These are phyloP conservation scores for Fusarium illudens DNA, from an alignment of 2,329 filamentous ascomycete genomes.

Conservation along the genomic window DNA sequence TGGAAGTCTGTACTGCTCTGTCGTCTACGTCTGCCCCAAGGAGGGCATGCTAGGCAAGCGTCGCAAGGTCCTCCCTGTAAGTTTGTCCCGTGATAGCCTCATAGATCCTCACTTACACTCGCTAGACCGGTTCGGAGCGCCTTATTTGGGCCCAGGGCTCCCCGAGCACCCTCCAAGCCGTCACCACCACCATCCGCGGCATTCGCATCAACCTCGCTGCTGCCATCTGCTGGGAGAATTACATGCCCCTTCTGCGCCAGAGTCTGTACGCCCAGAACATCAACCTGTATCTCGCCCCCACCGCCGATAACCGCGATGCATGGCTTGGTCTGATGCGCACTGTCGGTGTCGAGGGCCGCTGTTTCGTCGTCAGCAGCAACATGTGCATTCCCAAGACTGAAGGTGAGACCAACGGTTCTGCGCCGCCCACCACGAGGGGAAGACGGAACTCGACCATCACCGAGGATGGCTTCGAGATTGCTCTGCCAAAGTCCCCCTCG, in stretches of 20 bases:
- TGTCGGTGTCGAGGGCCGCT: slow-evolving; percentile 80
- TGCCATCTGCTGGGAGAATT: slow-evolving; percentile 97
- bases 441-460: slow-evolving; percentile 52
- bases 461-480: slow-evolving; percentile 59
- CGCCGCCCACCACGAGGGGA: not conserved
- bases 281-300: slow-evolving; percentile 90
- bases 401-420: slow-evolving; percentile 1
- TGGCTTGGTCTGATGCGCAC: slow-evolving; percentile 88
- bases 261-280: slow-evolving; percentile 88
- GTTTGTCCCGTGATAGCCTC: slow-evolving; percentile 41
- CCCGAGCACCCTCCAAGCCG: slow-evolving; percentile 78
- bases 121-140: slow-evolving; percentile 78
- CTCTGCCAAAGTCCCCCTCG: slow-evolving; percentile 47
- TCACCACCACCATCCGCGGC: slow-evolving; percentile 81
- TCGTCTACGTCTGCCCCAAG: slow-evolving; percentile 81
- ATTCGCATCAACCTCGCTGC: slow-evolving; percentile 81
- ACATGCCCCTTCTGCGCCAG: slow-evolving; percentile 90
- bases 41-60: slow-evolving; percentile 82
- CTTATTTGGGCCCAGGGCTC: slow-evolving; percentile 90
- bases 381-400: slow-evolving; percentile 69
- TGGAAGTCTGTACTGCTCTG: slow-evolving; percentile 85
- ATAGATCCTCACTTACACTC: not conserved
- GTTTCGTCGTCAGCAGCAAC: slow-evolving; percentile 86
- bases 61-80: slow-evolving; percentile 88
- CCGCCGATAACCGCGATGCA: slow-evolving; percentile 82